Percentiles rank a stretch among this genome's conserved stretches.
These are phyloP conservation scores for Ulmus americana DNA, from an alignment of 331 rosid genomes.

Conservation along the genomic window DNA sequence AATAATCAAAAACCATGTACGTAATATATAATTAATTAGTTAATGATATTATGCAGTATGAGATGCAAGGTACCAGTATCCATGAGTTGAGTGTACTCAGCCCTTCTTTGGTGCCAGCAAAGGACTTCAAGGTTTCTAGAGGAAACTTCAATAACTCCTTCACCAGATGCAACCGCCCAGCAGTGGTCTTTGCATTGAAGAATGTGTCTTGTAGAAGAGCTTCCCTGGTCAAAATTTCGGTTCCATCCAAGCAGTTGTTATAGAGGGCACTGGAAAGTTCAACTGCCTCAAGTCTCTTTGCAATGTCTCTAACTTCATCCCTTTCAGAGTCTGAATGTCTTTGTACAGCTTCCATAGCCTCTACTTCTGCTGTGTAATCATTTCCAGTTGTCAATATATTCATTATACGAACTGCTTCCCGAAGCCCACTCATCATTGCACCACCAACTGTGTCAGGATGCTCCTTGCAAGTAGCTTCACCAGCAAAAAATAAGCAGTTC, in stretches of 20 bases:
- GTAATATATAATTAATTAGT: conserved; percentile 4
- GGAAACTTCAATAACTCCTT: conserved; percentile 76
- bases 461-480: conserved; percentile 99
- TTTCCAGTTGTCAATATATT: conserved; percentile 69
- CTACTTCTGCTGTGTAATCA: conserved; percentile 88
- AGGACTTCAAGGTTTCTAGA: conserved; percentile 69
- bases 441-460: conserved; percentile 99
- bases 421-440: conserved; percentile 98
- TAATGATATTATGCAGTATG: conserved; percentile 5
- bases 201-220: conserved; percentile 76
- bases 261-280: conserved; percentile 61
- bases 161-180: conserved; percentile 84
- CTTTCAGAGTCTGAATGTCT: conserved; percentile 78
- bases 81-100: conserved; percentile 78
- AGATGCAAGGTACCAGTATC: conserved; percentile 65
- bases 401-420: conserved; percentile 93
- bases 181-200: conserved; percentile 67
- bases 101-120: conserved; percentile 95
- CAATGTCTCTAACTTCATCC: conserved; percentile 94
- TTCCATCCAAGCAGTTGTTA: conserved; percentile 64
- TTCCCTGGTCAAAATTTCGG: conserved; percentile 48
- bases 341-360: conserved; percentile 74
- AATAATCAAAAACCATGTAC: conserved; percentile 5
- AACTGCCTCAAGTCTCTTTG: conserved; percentile 72
- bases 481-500: conserved; percentile 92